A percentile compares a stretch with the other conserved stretches of the same genome.
Conservation (phyloP, 805 yeast genomes). For the Cyberlindnera galapagoensis region DNA sequence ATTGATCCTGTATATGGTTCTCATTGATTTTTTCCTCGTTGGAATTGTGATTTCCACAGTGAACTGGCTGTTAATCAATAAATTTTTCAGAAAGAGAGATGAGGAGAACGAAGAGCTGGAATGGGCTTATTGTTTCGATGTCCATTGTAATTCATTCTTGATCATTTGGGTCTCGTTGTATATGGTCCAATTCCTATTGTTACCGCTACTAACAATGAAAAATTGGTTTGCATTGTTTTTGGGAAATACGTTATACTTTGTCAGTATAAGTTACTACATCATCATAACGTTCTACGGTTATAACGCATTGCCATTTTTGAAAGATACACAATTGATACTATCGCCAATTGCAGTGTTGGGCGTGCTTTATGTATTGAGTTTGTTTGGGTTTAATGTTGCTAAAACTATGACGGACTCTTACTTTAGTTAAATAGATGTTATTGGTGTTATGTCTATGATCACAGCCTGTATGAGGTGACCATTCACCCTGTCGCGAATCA, state of each 20-base stretch:
- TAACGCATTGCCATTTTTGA: constrained; percentile 63
- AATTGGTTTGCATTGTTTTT: constrained; percentile 62
- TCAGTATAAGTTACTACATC: constrained; percentile 68
- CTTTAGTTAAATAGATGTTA: constrained; percentile 15
- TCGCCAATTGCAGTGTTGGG: constrained; percentile 59
- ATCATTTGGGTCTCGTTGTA: constrained; percentile 73
- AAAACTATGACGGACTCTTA: constrained; percentile 43
- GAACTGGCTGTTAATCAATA: constrained; percentile 68
- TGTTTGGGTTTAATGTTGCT: constrained; percentile 70
- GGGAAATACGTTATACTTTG: constrained; percentile 75
- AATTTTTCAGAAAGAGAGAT: constrained; percentile 43
- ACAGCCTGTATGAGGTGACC: constrained; percentile 61
- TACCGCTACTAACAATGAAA: constrained; percentile 64
- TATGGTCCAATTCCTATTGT: constrained; percentile 62
- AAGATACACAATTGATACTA: constrained; percentile 52
- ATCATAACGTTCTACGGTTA: constrained; percentile 86
- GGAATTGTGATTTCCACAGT: constrained; percentile 67
- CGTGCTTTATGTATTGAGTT: constrained; percentile 51
- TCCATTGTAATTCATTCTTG: constrained; percentile 87
- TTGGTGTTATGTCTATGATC: constrained; percentile 94
- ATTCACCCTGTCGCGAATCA: no score
- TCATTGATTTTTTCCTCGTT: constrained; percentile 68
- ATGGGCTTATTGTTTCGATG: constrained; percentile 94
- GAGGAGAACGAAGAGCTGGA: constrained; percentile 42
- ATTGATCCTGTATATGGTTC: constrained; percentile 75